Conservation (phyloP, 179 eudicot species). For the Patellifolia procumbens region DNA sequence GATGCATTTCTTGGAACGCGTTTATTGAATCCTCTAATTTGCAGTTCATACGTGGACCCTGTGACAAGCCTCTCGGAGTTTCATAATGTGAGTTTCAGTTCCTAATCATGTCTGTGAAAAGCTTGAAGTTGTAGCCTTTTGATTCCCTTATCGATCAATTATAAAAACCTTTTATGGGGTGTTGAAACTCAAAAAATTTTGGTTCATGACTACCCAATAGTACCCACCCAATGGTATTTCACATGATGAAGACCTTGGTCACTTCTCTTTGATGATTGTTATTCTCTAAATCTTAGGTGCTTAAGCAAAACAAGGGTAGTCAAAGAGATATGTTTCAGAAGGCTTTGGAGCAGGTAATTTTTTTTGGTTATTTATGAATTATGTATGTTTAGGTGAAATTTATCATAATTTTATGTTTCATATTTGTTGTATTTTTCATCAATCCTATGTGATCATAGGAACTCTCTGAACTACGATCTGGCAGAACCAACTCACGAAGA, state of each 20-base stretch:
- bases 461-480: slow-evolving; percentile 21
- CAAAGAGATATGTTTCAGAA: slow-evolving; percentile 41
- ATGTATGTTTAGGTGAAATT: not conserved
- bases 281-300: slow-evolving; percentile 34
- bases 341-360: slow-evolving; percentile 51
- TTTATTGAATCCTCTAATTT: not conserved
- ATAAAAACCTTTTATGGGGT: not conserved
- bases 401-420: not conserved
- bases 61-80: slow-evolving; percentile 38
- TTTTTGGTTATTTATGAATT: not conserved
- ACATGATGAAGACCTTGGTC: not conserved
- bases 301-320: slow-evolving; percentile 44
- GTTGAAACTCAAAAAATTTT: not conserved
- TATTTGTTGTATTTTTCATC: not conserved
- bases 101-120: not conserved
- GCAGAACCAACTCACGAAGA: slow-evolving; percentile 24
- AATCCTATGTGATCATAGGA: slow-evolving; percentile 18
- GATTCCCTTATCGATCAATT: not conserved
- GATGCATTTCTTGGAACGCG: not conserved
- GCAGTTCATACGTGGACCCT: slow-evolving; percentile 55
- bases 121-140: not conserved
- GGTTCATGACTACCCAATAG: not conserved
- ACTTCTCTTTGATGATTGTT: not conserved
- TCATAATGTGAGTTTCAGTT: slow-evolving; percentile 40
- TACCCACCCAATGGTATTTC: not conserved